phyloP scores from a whole-genome alignment of 805 yeast species.

The Yarrowia sp. region DNA sequence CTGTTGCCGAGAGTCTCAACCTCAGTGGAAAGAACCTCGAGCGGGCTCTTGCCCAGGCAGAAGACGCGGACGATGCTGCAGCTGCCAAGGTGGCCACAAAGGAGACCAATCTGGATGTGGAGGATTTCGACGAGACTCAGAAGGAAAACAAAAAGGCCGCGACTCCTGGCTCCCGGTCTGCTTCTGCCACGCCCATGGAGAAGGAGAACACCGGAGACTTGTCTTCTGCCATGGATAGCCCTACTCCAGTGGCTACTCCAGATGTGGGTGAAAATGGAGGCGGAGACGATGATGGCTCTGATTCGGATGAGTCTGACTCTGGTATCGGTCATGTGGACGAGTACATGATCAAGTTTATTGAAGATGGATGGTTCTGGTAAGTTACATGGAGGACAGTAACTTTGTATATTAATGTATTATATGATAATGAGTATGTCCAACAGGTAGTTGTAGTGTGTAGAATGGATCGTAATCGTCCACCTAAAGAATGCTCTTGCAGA shows the following conservation, averaged over 20 bases:
- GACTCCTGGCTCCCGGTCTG: constrained; percentile 32
- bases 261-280: background rate
- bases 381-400: background rate
- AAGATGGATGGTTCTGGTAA: constrained; percentile 68
- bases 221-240: constrained; percentile 27
- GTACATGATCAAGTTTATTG: constrained; percentile 89
- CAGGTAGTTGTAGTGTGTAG: too few species aligned
- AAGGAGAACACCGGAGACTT: constrained; percentile 24
- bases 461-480: too few species aligned
- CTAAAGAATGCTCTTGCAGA: constrained; percentile 28
- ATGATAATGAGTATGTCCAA: background rate
- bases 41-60: constrained; percentile 80
- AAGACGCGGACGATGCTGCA: constrained; percentile 70
- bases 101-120: constrained; percentile 79
- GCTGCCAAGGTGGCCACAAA: constrained; percentile 89
- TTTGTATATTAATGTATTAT: constrained; percentile 18
- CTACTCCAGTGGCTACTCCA: constrained; percentile 7
- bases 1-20: constrained; percentile 39
- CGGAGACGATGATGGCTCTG: constrained; percentile 29
- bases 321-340: constrained; percentile 78
- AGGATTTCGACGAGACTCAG: constrained; percentile 65
- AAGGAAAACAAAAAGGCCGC: constrained; percentile 30
- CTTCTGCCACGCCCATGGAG: constrained; percentile 29
- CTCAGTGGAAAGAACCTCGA: constrained; percentile 39
- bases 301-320: constrained; percentile 55